Evolutionary conservation across 257 asterid species (phyloP).

Genomic region (Solanum sitiens): DNA sequence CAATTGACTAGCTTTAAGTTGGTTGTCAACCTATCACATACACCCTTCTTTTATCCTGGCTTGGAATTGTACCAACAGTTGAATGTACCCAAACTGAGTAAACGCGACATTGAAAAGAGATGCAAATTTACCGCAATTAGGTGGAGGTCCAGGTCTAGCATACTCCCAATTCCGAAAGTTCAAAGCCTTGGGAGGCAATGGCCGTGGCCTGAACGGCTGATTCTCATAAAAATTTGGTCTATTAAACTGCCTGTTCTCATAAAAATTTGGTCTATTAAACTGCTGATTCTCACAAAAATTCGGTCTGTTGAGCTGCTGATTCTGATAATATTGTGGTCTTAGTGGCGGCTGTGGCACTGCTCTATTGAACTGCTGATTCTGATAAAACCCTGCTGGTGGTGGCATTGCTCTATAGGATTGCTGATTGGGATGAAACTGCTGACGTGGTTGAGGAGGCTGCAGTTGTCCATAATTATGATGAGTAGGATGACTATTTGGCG

Average conservation of each 20-base stretch:
- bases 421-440: background rate
- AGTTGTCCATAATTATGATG: background rate
- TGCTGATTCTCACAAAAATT: constrained; percentile 27
- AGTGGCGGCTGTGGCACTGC: constrained; percentile 6
- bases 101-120: background rate
- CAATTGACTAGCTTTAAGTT: background rate
- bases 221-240: constrained; percentile 16
- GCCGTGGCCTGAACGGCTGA: constrained; percentile 46
- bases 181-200: constrained; percentile 43
- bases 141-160: constrained; percentile 47
- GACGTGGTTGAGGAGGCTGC: background rate
- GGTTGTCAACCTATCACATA: background rate
- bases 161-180: constrained; percentile 72
- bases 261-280: constrained; percentile 5
- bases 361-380: constrained; percentile 1
- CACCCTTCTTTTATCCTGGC: background rate
- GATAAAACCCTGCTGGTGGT: background rate
- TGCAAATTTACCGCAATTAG: constrained; percentile 40
- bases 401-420: background rate
- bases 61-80: background rate
- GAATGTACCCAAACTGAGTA: background rate
- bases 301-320: constrained; percentile 18
- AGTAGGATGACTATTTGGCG: background rate
- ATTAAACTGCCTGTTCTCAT: constrained; percentile 14
- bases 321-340: background rate